A percentile compares a stretch with the other conserved stretches of the same genome.
Evolutionary conservation across 805 yeast species (phyloP).

Genomic region (Starmerella sp.): DNA sequence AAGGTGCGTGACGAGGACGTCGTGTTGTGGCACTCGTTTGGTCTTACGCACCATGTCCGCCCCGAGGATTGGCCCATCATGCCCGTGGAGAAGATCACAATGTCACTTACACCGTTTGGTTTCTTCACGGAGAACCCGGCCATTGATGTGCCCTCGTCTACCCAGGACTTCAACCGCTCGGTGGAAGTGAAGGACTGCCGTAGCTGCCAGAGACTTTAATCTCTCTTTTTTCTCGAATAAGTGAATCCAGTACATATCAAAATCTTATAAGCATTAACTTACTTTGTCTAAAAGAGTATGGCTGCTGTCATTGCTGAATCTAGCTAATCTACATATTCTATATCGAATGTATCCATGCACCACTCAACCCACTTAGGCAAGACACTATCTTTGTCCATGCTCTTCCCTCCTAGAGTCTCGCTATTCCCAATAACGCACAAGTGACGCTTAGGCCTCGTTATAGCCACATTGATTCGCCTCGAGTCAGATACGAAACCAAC

Average conservation of each 20-base stretch:
- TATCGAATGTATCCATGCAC: constrained; percentile 56
- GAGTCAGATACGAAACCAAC: constrained; percentile 76
- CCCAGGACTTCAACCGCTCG: constrained; percentile 59
- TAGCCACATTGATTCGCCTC: constrained; percentile 81
- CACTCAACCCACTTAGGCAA: constrained; percentile 55
- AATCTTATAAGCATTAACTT: neutral
- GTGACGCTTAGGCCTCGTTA: constrained; percentile 80
- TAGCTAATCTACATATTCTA: constrained; percentile 49
- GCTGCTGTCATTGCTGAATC: no score
- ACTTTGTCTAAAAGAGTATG: neutral
- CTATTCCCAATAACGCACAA: constrained; percentile 76
- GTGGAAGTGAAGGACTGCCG: constrained; percentile 24
- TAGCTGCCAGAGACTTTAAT: constrained; percentile 21
- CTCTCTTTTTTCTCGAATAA: neutral
- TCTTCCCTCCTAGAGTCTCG: constrained; percentile 40
- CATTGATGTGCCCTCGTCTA: constrained; percentile 62
- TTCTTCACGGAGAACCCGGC: constrained; percentile 75
- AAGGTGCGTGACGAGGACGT: constrained; percentile 56
- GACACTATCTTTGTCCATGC: neutral
- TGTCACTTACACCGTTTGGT: constrained; percentile 56
- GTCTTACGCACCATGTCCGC: constrained; percentile 60
- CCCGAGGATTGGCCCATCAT: constrained; percentile 82
- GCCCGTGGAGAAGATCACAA: constrained; percentile 69
- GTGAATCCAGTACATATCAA: neutral
- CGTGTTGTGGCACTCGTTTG: constrained; percentile 73